Evolutionary conservation across 257 asterid species (phyloP).

Genomic region (Mentha longifolia): DNA sequence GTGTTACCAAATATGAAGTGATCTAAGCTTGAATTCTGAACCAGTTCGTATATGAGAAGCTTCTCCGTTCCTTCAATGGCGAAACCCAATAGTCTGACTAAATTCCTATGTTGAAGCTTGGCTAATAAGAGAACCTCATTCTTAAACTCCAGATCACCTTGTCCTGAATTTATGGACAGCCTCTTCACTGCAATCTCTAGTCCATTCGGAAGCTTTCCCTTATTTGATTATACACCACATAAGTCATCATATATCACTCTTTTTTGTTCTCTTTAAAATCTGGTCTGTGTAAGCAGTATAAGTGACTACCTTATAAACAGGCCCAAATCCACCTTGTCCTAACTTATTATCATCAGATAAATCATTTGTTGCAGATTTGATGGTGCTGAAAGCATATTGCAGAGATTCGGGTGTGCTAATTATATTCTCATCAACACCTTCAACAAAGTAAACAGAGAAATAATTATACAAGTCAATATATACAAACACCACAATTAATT

Average conservation of each 20-base stretch:
- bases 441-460: neutral
- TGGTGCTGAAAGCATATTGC: conserved; percentile 30
- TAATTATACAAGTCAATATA: no score
- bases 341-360: conserved; percentile 40
- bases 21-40: conserved; percentile 33
- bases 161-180: conserved; percentile 21
- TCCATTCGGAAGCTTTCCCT: conserved; percentile 26
- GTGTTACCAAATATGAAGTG: conserved; percentile 8
- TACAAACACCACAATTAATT: no score
- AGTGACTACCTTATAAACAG: conserved; percentile 42
- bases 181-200: conserved; percentile 31
- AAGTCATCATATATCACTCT: no score
- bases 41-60: conserved; percentile 36
- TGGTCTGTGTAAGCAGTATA: no score
- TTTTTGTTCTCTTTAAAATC: no score
- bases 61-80: conserved; percentile 22
- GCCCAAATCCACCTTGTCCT: conserved; percentile 50
- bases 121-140: conserved; percentile 31
- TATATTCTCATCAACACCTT: conserved; percentile 11
- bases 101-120: conserved; percentile 34
- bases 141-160: conserved; percentile 31
- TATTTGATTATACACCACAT: no score
- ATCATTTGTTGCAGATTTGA: conserved; percentile 38
- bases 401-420: conserved; percentile 34
- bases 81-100: conserved; percentile 33